Evolutionary conservation across 2,329 filamentous ascomycete species (phyloP).

Genomic region (Paraphoma sp.): DNA sequence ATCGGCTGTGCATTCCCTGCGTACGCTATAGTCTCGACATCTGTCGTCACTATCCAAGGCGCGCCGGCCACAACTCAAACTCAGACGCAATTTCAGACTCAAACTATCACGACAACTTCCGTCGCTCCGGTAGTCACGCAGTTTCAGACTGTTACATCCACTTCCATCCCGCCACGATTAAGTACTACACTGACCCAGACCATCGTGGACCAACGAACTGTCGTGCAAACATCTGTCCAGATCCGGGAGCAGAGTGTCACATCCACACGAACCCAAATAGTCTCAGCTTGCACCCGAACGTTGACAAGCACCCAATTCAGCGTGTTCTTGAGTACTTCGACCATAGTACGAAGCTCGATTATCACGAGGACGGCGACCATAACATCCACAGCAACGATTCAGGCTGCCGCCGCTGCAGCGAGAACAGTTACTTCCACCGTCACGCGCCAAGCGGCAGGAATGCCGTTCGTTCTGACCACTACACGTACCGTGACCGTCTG

Average conservation of each 20-base stretch:
- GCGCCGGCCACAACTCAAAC: background rate
- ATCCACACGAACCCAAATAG: background rate
- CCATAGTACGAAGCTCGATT: background rate
- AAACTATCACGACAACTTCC: background rate
- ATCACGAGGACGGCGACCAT: conserved; percentile 58
- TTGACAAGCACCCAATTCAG: background rate
- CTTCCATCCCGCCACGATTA: background rate
- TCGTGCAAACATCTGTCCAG: too few relatives aligned
- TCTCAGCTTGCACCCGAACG: background rate
- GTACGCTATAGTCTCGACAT: conserved; percentile 4
- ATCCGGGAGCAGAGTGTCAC: background rate
- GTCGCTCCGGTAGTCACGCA: background rate
- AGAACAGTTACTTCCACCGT: background rate
- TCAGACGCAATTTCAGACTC: background rate
- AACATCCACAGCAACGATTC: background rate
- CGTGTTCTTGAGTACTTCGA: background rate
- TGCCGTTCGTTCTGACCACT: background rate
- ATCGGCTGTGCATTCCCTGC: conserved; percentile 20
- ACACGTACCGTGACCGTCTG: too few relatives aligned
- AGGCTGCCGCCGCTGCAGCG: background rate
- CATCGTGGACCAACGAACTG: too few relatives aligned
- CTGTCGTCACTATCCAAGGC: background rate
- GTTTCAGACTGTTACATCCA: background rate
- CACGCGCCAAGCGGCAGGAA: background rate
- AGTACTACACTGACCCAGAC: too few relatives aligned